Evolutionary conservation across 2,329 filamentous ascomycete genomes (phyloP).

Genomic region (Colletotrichum tamarilloi): DNA sequence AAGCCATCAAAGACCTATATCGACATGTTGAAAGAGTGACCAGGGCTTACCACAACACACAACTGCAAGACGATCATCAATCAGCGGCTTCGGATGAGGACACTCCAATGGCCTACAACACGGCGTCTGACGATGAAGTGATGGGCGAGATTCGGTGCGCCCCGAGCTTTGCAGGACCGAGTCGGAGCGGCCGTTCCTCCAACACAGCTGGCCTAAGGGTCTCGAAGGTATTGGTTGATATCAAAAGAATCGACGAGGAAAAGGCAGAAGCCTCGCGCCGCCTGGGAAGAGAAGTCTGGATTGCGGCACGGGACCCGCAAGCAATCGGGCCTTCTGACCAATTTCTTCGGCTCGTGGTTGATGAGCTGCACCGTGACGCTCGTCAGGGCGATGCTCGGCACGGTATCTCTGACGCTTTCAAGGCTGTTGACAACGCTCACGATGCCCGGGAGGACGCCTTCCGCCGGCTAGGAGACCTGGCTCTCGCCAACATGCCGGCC

Average conservation of each 20-base stretch:
- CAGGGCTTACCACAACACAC: not conserved
- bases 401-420: not conserved
- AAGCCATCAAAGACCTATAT: not conserved
- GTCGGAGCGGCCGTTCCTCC: not conserved
- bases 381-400: not conserved
- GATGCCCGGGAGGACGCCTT: not conserved
- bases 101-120: not conserved
- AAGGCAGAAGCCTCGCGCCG: not conserved
- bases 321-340: not conserved
- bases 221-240: not conserved
- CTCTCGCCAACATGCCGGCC: not conserved
- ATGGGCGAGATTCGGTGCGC: not conserved
- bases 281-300: not conserved
- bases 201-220: not conserved
- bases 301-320: not conserved
- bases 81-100: not conserved
- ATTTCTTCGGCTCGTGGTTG: not conserved
- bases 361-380: not conserved
- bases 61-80: not conserved
- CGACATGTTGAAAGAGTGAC: not conserved
- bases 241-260: not conserved
- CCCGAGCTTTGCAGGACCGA: not conserved
- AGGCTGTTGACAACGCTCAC: not conserved
- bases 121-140: not conserved
- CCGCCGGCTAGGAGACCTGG: not conserved